Conservation (phyloP, 2,329 filamentous ascomycete genomes). For the Colletotrichum siamense region DNA sequence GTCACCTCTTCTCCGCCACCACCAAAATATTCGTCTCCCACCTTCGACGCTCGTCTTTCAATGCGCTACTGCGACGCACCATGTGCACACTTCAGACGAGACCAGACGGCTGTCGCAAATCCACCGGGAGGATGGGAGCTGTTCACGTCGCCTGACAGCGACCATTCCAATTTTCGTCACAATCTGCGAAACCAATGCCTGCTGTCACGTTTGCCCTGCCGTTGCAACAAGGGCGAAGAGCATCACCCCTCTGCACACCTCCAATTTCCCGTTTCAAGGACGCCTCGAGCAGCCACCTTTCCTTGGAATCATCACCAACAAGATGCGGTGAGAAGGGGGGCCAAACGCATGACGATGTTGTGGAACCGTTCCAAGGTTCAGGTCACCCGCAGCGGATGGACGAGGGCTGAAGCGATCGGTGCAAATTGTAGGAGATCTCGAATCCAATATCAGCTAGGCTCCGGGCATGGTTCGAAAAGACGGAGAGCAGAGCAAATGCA, state of each 20-base stretch:
- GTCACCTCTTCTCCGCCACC: background rate
- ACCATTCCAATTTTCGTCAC: background rate
- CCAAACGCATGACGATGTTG: slow-evolving; percentile 7
- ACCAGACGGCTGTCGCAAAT: background rate
- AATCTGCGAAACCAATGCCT: background rate
- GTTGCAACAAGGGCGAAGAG: background rate
- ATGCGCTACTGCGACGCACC: slow-evolving; percentile 10
- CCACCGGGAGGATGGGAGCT: background rate
- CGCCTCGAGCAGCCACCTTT: background rate
- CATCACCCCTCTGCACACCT: background rate
- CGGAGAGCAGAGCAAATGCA: background rate
- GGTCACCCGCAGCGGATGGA: background rate
- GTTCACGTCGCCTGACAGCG: slow-evolving; percentile 1
- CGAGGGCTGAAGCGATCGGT: slow-evolving; percentile 8
- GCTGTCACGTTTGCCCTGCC: background rate
- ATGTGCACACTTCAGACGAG: slow-evolving; percentile 14
- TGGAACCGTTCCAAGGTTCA: slow-evolving; percentile 12
- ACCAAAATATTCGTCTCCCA: background rate
- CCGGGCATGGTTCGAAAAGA: background rate
- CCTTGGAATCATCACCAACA: background rate
- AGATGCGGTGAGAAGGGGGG: slow-evolving; percentile 9
- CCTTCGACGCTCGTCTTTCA: background rate
- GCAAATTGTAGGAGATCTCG: slow-evolving; percentile 11
- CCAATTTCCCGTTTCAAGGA: slow-evolving; percentile 1
- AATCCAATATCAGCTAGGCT: background rate